Base-by-base conservation (phyloP, 139 green algal species). In the Diplosphaera chodatii region DNA sequence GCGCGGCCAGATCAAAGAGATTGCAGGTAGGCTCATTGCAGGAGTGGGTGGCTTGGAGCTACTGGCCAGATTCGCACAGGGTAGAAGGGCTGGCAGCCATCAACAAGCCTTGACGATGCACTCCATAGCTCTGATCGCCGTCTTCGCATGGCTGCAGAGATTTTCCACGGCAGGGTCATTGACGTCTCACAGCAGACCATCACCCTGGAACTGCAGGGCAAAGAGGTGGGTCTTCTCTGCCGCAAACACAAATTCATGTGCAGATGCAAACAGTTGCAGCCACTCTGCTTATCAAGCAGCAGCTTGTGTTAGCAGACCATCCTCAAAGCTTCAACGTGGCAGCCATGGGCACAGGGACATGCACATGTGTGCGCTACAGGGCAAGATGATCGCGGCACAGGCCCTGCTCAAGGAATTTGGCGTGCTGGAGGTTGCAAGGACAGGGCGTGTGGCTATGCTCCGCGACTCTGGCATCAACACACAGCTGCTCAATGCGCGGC, bases 401-500 rank as follows among this genome's bases (percentile, higher is more conserved):
- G 77, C 83, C 4, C 70, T 97, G 72, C 75, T 98, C 32, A 75
- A 89, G 72, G 87, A 89, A 1, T 96, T 94, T 66, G 91, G 90
- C 77, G 90, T 97, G 64, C 69, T 98, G 62, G 91, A 96, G 81
- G 88, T 98, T 33, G 94, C 94, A 1, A 78, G 94, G 55, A 98
- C 94, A 2, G 94, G 94, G 13, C 81, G 89, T 0, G 82, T 98
- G 32, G 89, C 91, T 0, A 83, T 97, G 64, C 29, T 70, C 0
- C 83, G 94, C 29, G 91, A 96, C 55, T 92, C 82, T 22, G 88
- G 90, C 20, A 86, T 99, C 32, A 89, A 98, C 84, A 87, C 84
- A n/a, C 78, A 85, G 66, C 91, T 81, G 80, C 75, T 96, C 64
- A 77, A 62, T 8, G 63, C 70, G 23, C n/a, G 83, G 22, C 64